These are phyloP conservation scores for Boechera stricta DNA, from an alignment of 345 rosid species.

Conservation along the genomic window DNA sequence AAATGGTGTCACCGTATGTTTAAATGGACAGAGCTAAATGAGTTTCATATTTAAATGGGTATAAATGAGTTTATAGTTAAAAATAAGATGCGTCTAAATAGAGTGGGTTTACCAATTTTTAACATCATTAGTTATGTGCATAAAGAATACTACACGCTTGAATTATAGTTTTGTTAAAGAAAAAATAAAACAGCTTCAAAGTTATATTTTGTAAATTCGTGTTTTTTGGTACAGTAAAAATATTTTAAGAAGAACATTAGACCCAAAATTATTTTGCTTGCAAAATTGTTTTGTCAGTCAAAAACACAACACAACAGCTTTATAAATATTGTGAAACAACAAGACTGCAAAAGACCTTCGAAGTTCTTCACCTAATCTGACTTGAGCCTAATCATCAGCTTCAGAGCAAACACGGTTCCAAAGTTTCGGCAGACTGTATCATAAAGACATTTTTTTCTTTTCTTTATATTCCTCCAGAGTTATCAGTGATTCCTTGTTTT, in stretches of 20 bases:
- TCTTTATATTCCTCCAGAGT: slow-evolving; percentile 68
- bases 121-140: too few species aligned
- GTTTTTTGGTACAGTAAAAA: neutral
- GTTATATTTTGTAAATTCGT: neutral
- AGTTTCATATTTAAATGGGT: too few species aligned
- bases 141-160: neutral
- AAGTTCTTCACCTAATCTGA: neutral
- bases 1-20: too few species aligned
- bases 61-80: too few species aligned
- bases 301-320: neutral
- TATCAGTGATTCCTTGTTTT: slow-evolving; percentile 63
- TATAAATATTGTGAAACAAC: neutral
- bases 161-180: neutral
- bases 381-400: slow-evolving; percentile 9
- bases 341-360: slow-evolving; percentile 1
- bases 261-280: neutral
- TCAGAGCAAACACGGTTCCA: slow-evolving; percentile 1
- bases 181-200: neutral
- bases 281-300: neutral
- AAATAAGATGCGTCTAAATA: too few species aligned
- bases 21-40: too few species aligned
- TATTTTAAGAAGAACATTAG: neutral
- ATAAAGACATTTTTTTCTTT: slow-evolving; percentile 14
- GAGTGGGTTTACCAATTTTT: too few species aligned
- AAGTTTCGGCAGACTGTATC: slow-evolving; percentile 4